Evolutionary conservation across 139 green algal species (phyloP).

Genomic region (Coelastrella sp.): DNA sequence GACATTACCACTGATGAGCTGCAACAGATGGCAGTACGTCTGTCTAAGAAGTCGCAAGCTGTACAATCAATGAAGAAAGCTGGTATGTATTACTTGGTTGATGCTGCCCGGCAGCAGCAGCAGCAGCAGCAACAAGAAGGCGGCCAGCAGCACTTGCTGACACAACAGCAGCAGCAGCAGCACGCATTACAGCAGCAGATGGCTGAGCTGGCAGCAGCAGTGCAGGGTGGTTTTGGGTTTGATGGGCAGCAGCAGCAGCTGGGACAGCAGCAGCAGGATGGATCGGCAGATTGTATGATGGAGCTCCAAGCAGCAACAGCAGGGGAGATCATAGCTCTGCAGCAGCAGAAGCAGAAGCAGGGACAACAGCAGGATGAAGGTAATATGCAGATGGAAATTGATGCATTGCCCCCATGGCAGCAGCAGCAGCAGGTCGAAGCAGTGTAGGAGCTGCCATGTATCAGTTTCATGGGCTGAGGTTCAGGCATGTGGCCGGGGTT

Average conservation of each 20-base stretch:
- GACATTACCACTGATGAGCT: background rate
- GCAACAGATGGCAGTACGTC: background rate
- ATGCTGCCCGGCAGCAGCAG: background rate
- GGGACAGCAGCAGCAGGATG: background rate
- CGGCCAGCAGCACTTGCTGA: too few species aligned
- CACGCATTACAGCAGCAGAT: too few species aligned
- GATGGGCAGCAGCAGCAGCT: background rate
- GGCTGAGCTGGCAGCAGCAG: too few species aligned
- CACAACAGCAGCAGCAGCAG: background rate
- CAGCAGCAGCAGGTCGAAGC: slow-evolving; percentile 14
- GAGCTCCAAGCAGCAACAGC: background rate
- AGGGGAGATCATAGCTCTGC: background rate
- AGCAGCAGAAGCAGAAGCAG: background rate
- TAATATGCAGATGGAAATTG: background rate
- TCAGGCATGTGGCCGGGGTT: too few species aligned
- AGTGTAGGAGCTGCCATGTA: background rate
- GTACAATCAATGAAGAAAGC: background rate
- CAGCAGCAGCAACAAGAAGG: background rate
- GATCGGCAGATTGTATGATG: background rate
- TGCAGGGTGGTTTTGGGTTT: background rate
- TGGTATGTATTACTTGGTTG: background rate
- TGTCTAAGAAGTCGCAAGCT: background rate
- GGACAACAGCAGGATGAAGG: background rate
- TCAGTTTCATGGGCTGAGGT: too few species aligned
- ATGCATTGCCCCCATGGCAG: background rate